Percentiles rank a stretch among this genome's conserved stretches.
Evolutionary conservation across 2,329 filamentous ascomycete genomes (phyloP).

Genomic region (Fusarium verticillioides): DNA sequence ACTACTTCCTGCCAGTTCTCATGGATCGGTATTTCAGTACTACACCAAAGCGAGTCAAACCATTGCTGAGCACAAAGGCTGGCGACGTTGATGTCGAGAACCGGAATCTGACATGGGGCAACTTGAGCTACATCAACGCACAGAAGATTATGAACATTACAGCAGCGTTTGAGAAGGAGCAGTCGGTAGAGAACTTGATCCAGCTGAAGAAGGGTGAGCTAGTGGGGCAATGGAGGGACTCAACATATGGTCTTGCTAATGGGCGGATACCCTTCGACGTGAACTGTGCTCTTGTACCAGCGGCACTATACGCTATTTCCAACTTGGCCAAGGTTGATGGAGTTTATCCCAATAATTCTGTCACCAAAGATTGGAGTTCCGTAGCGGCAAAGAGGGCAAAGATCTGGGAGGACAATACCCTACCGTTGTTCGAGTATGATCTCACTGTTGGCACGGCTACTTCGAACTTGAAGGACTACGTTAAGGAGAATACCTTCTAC

Average conservation of each 20-base stretch:
- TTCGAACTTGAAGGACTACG: conserved; percentile 60
- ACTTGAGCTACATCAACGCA: conserved; percentile 63
- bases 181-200: conserved; percentile 65
- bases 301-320: conserved; percentile 68
- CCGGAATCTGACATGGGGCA: conserved; percentile 61
- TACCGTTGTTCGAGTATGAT: conserved; percentile 64
- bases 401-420: conserved; percentile 70
- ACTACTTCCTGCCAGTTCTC: conserved; percentile 68
- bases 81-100: conserved; percentile 61
- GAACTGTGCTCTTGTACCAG: conserved; percentile 71
- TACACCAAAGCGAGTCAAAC: conserved; percentile 49
- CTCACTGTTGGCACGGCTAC: conserved; percentile 58
- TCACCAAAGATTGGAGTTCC: conserved; percentile 53
- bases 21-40: conserved; percentile 68
- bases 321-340: conserved; percentile 57
- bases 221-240: conserved; percentile 74
- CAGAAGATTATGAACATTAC: conserved; percentile 68
- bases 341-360: conserved; percentile 58
- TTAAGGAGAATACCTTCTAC: conserved; percentile 53
- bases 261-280: conserved; percentile 74
- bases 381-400: conserved; percentile 62
- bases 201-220: conserved; percentile 63
- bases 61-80: conserved; percentile 56
- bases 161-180: conserved; percentile 63
- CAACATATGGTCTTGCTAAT: conserved; percentile 67